These are phyloP conservation scores for Eucalyptus rudis DNA, from an alignment of 345 rosid genomes.

Conservation along the genomic window DNA sequence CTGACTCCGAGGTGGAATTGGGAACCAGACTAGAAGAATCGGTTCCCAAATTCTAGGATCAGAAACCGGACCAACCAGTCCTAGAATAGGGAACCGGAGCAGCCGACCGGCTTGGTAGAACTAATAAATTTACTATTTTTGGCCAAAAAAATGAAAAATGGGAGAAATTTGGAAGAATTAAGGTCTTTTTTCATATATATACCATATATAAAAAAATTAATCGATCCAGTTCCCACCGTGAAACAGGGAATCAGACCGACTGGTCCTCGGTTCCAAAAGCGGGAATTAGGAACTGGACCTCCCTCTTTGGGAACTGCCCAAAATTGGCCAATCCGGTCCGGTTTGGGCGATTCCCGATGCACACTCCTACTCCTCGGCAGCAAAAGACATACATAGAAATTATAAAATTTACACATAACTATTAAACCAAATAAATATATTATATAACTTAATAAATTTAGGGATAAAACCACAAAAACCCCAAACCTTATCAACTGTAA, in stretches of 20 bases:
- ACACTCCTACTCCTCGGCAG: accelerated
- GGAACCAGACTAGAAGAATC: accelerated
- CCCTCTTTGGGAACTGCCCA: too few relatives aligned
- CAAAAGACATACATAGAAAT: too few relatives aligned
- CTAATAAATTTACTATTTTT: accelerated
- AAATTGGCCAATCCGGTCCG: accelerated
- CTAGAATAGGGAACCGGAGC: accelerated
- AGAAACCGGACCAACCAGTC: accelerated
- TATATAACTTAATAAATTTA: too few relatives aligned
- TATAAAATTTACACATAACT: neutral
- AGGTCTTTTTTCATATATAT: too few relatives aligned
- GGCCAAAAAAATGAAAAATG: too few relatives aligned
- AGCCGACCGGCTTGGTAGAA: accelerated
- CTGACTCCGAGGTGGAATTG: accelerated
- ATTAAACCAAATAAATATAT: neutral
- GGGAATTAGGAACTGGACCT: accelerated
- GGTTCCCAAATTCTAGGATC: accelerated
- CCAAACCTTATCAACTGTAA: too few relatives aligned
- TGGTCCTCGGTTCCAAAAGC: accelerated
- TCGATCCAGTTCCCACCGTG: accelerated
- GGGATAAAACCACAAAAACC: neutral
- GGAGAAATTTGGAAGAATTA: accelerated
- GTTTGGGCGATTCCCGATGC: accelerated
- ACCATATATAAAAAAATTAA: too few relatives aligned
- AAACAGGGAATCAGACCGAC: accelerated